Base-by-base conservation (phyloP, 257 asterid species). In the Ballota nigra region DNA sequence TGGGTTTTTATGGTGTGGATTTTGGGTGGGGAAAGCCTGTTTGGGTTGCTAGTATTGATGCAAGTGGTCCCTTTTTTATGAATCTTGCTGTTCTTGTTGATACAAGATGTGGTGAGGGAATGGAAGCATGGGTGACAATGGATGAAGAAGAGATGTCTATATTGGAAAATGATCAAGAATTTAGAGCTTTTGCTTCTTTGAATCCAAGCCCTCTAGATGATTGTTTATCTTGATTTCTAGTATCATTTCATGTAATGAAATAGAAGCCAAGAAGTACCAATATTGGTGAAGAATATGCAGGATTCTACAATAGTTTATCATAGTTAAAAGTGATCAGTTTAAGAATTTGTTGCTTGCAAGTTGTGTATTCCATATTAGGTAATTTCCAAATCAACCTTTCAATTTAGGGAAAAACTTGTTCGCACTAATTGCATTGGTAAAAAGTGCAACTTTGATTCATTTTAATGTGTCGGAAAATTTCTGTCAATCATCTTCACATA, bases 51-150 rank as follows among this genome's bases (percentile, higher is more conserved):
- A 81, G 89, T 80, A 63, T 71, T 23, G 89, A 85, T 47, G 70
- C 89, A 5, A 77, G 86, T n/a, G 82, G 83, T 58, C 56, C 84
- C 8, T 70, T 55, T 56, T 92, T 83, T 63, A 81, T 86, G 91
- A 92, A 92, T 49, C 85, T 90, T 38, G 64, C 78, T 0, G 36
- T 90, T 33, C 73, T 92, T 10, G 71, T 80, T 79, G 96, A 92
- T 22, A 84, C 80, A 6, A 85, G 55, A 71, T 60, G 77, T 78
- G 96, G 81, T 5, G 69, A 69, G 69, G 97, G 97, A 34, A 71
- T 92, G 0, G 98, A 92, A 82, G 98, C 98, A 2, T 90, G 98
- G 98, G 86, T 92, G 73, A 90, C 96, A 3, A 68, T 92, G 81
- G 97, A 85, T 80, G 82, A 88, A 60, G 78, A 72, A 70, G 92